Evolutionary conservation across 257 asterid genomes (phyloP).

Genomic region (Nicotiana noctiflora): DNA sequence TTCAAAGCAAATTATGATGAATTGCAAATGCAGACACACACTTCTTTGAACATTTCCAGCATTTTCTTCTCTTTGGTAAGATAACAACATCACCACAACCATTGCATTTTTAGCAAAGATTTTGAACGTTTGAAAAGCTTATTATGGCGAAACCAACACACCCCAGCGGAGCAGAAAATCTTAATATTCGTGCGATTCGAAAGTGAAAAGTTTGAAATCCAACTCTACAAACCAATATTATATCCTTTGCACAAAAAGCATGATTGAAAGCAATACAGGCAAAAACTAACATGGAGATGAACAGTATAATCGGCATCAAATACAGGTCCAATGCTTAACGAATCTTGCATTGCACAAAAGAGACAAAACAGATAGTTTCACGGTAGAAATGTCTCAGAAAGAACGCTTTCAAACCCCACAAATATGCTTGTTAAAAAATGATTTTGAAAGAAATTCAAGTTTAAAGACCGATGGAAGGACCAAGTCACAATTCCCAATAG

Average conservation of each 20-base stretch:
- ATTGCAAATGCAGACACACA: background rate
- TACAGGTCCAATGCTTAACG: background rate
- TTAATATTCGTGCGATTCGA: background rate
- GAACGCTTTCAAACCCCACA: background rate
- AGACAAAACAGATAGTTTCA: background rate
- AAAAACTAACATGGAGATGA: background rate
- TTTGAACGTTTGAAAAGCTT: background rate
- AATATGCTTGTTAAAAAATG: background rate
- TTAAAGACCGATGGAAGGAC: background rate
- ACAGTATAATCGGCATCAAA: background rate
- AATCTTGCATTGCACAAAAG: background rate
- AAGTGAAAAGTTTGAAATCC: background rate
- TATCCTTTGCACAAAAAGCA: background rate
- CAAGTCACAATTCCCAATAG: too few species aligned
- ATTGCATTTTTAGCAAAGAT: background rate
- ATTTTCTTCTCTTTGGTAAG: background rate
- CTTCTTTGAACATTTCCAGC: background rate
- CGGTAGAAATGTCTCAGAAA: background rate
- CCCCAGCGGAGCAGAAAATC: background rate
- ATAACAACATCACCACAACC: background rate
- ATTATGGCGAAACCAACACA: background rate
- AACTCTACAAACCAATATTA: background rate
- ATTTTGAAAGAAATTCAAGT: background rate
- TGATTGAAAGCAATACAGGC: too few species aligned
- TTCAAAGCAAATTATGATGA: background rate